These are phyloP conservation scores for Phytophthora podocarpi DNA, from an alignment of 352 stramenopile genomes.

Conservation along the genomic window DNA sequence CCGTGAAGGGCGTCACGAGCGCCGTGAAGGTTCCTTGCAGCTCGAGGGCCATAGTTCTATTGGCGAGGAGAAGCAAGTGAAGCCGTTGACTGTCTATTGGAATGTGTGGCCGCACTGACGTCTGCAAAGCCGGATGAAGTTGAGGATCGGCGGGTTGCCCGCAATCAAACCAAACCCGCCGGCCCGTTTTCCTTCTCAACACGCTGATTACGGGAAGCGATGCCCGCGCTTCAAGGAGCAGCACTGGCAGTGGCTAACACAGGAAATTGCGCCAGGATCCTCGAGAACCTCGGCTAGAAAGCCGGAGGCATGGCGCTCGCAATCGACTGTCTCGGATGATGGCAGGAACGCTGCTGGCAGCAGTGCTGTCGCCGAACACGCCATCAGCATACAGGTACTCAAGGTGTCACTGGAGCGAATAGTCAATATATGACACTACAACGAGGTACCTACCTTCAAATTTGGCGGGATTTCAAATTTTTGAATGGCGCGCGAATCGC, in stretches of 20 bases:
- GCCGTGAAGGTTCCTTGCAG: conserved; percentile 90
- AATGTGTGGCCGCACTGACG: conserved; percentile 30
- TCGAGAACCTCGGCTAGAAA: too few species aligned
- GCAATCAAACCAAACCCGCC: conserved; percentile 11
- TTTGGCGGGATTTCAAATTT: conserved; percentile 35
- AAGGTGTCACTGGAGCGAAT: conserved; percentile 2
- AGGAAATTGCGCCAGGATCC: too few species aligned
- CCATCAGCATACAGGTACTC: too few species aligned
- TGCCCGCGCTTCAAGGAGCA: conserved; percentile 16
- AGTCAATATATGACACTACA: conserved; percentile 14
- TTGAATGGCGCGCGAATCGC: conserved; percentile 21
- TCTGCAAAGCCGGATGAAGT: conserved; percentile 39
- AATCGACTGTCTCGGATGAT: conserved; percentile 9
- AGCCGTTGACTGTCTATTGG: conserved; percentile 31
- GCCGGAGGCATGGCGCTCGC: background rate
- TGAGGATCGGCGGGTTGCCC: conserved; percentile 11
- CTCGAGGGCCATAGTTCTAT: conserved; percentile 47
- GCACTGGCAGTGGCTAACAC: conserved; percentile 1
- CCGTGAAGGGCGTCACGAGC: conserved; percentile 96
- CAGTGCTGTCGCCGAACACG: too few species aligned
- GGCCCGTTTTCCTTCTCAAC: conserved; percentile 21
- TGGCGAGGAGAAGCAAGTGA: too few species aligned
- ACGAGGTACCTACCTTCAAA: conserved; percentile 9
- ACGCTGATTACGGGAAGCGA: conserved; percentile 24
- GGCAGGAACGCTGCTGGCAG: background rate